Evolutionary conservation across 495 filamentous ascomycete genomes (phyloP).

Genomic region (Neurospora tetrasperma): DNA sequence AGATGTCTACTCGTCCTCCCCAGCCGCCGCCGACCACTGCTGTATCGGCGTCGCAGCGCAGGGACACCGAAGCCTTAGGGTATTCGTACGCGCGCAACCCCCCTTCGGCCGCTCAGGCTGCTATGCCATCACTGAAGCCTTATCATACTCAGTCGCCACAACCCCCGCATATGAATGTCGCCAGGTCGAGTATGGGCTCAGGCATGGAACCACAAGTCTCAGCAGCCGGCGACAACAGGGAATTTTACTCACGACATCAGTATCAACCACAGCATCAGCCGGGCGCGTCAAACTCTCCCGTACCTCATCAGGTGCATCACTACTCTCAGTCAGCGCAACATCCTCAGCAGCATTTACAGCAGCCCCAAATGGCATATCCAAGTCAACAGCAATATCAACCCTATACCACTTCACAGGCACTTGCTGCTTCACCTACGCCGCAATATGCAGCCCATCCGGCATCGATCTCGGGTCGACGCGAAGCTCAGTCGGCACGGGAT

Average conservation of each 20-base stretch:
- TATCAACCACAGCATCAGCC: slow-evolving; percentile 25
- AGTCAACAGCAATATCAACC: slow-evolving; percentile 4
- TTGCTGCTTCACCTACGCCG: slow-evolving; percentile 18
- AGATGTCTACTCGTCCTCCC: slow-evolving; percentile 27
- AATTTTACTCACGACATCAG: slow-evolving; percentile 32
- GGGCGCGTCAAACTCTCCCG: slow-evolving; percentile 28
- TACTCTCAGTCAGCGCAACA: slow-evolving; percentile 27
- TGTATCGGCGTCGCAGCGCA: slow-evolving; percentile 23
- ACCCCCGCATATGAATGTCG: slow-evolving; percentile 25
- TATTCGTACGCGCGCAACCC: slow-evolving; percentile 32
- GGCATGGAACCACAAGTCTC: slow-evolving; percentile 21
- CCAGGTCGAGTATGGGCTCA: slow-evolving; percentile 23
- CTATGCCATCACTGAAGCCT: slow-evolving; percentile 40
- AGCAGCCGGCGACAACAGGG: slow-evolving; percentile 20
- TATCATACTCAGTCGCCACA: slow-evolving; percentile 35
- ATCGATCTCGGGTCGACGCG: slow-evolving; percentile 9
- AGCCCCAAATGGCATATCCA: slow-evolving; percentile 13
- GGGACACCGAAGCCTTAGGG: slow-evolving; percentile 24
- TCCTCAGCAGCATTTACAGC: slow-evolving; percentile 1
- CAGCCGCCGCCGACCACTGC: slow-evolving; percentile 21
- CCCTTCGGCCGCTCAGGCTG: slow-evolving; percentile 25
- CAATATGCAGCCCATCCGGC: slow-evolving; percentile 18
- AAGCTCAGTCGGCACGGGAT: slow-evolving; percentile 10
- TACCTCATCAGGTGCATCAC: slow-evolving; percentile 30
- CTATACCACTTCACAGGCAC: slow-evolving; percentile 13